Evolutionary conservation across 495 filamentous ascomycete species (phyloP).

Genomic region (Friedmanniomyces endolithicus): DNA sequence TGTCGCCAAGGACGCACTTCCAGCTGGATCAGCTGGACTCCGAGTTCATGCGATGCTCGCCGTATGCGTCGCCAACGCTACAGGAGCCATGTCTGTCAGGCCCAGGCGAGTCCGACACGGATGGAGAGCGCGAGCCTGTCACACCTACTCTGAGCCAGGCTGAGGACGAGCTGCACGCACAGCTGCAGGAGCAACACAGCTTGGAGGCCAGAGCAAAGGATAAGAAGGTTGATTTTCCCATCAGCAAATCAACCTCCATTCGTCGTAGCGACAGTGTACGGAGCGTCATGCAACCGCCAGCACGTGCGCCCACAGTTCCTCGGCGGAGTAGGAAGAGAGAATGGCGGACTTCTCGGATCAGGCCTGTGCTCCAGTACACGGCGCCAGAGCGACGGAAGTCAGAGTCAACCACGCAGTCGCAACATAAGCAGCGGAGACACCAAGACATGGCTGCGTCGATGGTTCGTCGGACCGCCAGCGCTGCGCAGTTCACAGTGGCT

Average conservation of each 20-base stretch:
- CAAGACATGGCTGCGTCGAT: neutral
- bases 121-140: neutral
- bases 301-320: constrained; percentile 11
- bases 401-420: neutral
- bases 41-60: constrained; percentile 6
- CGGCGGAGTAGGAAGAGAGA: constrained; percentile 19
- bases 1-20: neutral
- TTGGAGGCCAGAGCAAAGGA: neutral
- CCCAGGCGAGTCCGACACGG: neutral
- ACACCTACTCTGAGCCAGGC: constrained; percentile 32
- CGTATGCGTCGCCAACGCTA: neutral
- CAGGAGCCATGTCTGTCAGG: neutral
- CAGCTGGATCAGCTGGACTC: constrained; percentile 11
- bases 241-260: neutral
- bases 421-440: neutral
- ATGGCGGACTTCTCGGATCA: constrained; percentile 1
- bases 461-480: neutral
- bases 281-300: constrained; percentile 7
- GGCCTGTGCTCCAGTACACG: neutral
- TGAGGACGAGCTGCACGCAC: constrained; percentile 25
- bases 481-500: neutral
- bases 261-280: constrained; percentile 1
- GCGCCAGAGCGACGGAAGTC: neutral
- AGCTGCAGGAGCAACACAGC: neutral
- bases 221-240: neutral